phyloP scores from a whole-genome alignment of 2,329 filamentous ascomycete species.

The Taxawa tesnikishii region DNA sequence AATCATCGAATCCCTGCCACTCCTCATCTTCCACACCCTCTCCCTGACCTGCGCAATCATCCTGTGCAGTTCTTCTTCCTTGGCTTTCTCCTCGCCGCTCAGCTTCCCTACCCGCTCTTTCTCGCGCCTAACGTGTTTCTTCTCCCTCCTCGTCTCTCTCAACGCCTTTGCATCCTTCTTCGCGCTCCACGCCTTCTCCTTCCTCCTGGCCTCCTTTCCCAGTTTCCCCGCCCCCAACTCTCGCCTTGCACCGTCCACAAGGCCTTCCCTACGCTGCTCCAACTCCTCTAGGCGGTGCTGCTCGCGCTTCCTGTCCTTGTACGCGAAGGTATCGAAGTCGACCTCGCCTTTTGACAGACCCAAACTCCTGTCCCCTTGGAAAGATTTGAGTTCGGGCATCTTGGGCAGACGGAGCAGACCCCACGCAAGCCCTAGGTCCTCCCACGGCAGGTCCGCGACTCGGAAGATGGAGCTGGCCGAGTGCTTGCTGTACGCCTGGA shows the following conservation, averaged over 20 bases:
- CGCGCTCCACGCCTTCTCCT: slow-evolving; percentile 23
- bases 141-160: slow-evolving; percentile 19
- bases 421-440: slow-evolving; percentile 69
- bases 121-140: slow-evolving; percentile 19
- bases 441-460: slow-evolving; percentile 71
- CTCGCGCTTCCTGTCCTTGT: slow-evolving; percentile 33
- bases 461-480: slow-evolving; percentile 86
- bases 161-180: slow-evolving; percentile 23
- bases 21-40: slow-evolving; percentile 7
- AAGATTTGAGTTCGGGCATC: slow-evolving; percentile 67
- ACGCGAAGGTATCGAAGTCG: slow-evolving; percentile 27
- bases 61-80: slow-evolving; percentile 18
- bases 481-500: slow-evolving; percentile 83
- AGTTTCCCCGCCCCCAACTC: slow-evolving; percentile 15
- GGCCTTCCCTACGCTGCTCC: slow-evolving; percentile 14
- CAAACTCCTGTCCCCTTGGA: slow-evolving; percentile 27
- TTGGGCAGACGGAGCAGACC: slow-evolving; percentile 75
- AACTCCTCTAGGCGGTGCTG: slow-evolving; percentile 25
- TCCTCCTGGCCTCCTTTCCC: slow-evolving; percentile 16
- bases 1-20: slow-evolving; percentile 10
- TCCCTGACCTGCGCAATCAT: slow-evolving; percentile 20
- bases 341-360: slow-evolving; percentile 20
- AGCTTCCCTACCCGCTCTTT: slow-evolving; percentile 18
- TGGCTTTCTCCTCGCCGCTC: slow-evolving; percentile 15
- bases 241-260: slow-evolving; percentile 14